Conservation (phyloP, 768 basidiomycete species). For the Mycena olivaceomarginata region DNA sequence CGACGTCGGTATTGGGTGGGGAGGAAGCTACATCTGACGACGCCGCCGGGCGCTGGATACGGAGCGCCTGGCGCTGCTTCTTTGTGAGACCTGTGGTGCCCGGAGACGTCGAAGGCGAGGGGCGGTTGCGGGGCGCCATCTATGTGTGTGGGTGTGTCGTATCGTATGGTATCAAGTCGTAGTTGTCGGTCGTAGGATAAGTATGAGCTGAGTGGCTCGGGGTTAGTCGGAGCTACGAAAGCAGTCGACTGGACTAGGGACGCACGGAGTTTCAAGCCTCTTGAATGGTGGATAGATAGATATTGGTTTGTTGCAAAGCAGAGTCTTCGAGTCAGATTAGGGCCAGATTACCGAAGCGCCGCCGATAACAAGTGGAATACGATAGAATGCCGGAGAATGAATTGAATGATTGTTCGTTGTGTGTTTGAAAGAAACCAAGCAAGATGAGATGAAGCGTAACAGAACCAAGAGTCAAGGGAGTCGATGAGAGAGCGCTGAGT, state of each 20-base stretch:
- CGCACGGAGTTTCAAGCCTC: too few species aligned
- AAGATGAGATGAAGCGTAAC: background rate
- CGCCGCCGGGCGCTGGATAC: background rate
- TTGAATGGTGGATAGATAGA: too few species aligned
- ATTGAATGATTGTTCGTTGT: too few species aligned
- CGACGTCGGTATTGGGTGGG: too few species aligned
- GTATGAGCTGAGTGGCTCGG: background rate
- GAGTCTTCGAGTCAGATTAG: too few species aligned
- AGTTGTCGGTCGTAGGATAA: too few species aligned
- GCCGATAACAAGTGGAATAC: background rate
- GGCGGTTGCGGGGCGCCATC: background rate
- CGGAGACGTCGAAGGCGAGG: background rate
- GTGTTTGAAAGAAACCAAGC: background rate
- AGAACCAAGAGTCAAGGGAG: background rate
- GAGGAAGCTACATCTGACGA: background rate
- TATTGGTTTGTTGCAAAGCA: too few species aligned
- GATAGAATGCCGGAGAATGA: too few species aligned
- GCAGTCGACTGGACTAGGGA: too few species aligned
- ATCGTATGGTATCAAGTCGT: too few species aligned
- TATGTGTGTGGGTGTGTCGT: background rate
- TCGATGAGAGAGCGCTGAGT: background rate
- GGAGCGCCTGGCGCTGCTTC: conserved; percentile 26
- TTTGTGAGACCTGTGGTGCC: background rate
- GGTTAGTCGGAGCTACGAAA: background rate
- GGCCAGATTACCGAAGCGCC: background rate